Percentiles rank a stretch among this genome's conserved stretches.
Conservation (phyloP, 768 basidiomycete genomes). For the Boletales sp. region DNA sequence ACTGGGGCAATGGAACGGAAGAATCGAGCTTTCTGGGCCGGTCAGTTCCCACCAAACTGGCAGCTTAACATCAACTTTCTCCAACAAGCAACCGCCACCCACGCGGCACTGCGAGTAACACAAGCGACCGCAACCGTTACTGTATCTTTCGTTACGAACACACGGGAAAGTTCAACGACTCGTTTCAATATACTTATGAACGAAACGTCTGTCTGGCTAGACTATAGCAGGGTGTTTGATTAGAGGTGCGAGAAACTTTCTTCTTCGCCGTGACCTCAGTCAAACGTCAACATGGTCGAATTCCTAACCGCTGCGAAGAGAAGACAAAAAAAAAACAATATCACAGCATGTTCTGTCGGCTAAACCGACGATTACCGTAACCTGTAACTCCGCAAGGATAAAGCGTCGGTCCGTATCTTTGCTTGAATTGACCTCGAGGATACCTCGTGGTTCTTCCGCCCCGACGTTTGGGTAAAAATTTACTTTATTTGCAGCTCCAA, state of each 20-base stretch:
- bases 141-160: not conserved
- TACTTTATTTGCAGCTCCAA: slow-evolving; percentile 10
- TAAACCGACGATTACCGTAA: slow-evolving; percentile 10
- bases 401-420: slow-evolving; percentile 10
- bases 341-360: slow-evolving; percentile 20
- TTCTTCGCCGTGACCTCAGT: slow-evolving; percentile 13
- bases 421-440: slow-evolving; percentile 19
- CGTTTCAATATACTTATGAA: no score
- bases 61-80: slow-evolving; percentile 7
- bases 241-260: not conserved
- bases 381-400: slow-evolving; percentile 7
- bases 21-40: slow-evolving; percentile 23
- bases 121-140: not conserved
- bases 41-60: slow-evolving; percentile 27
- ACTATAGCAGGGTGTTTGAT: no score
- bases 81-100: slow-evolving; percentile 8
- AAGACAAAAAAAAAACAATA: slow-evolving; percentile 9
- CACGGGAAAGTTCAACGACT: no score
- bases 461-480: slow-evolving; percentile 12
- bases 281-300: not conserved
- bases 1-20: slow-evolving; percentile 30
- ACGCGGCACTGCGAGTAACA: slow-evolving; percentile 1
- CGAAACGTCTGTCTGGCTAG: no score
- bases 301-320: slow-evolving; percentile 3
- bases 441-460: slow-evolving; percentile 16